Percentiles rank a stretch among this genome's conserved stretches.
These are phyloP conservation scores for Hibiscus tridactylites DNA, from an alignment of 345 rosid species.

Conservation along the genomic window DNA sequence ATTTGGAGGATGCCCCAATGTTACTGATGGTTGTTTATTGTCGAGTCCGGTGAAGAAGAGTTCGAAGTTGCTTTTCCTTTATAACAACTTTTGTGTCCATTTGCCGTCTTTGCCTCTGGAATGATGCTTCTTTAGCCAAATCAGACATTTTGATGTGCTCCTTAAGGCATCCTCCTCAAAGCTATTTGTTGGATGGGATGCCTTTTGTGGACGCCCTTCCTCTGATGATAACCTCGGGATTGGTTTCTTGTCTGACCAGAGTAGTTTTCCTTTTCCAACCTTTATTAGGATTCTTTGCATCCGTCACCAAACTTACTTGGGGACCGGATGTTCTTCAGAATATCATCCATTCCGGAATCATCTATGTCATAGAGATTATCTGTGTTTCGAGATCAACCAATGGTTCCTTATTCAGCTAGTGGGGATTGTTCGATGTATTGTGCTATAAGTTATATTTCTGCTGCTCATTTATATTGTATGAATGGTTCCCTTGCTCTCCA, in stretches of 20 bases:
- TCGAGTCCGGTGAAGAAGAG: conserved; percentile 26
- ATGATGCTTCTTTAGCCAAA: conserved; percentile 50
- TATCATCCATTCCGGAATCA: neutral
- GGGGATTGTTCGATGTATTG: neutral
- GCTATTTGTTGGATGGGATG: neutral
- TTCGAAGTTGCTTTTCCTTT: neutral
- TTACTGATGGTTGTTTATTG: conserved; percentile 68
- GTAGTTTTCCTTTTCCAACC: neutral
- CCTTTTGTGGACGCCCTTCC: conserved; percentile 32
- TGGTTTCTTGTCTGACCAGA: conserved; percentile 35
- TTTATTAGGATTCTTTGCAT: neutral
- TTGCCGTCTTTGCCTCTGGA: conserved; percentile 19
- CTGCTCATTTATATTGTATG: neutral
- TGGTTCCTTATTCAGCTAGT: neutral
- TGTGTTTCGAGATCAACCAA: neutral
- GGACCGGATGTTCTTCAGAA: neutral
- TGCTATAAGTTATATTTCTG: neutral
- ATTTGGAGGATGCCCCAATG: conserved; percentile 10
- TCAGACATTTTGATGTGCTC: conserved; percentile 38
- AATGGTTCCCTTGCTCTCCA: neutral
- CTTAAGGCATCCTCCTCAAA: neutral
- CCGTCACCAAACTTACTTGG: neutral
- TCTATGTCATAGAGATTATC: neutral
- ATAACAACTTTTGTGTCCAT: neutral
- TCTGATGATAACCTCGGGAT: conserved; percentile 33